phyloP scores from a whole-genome alignment of 1,139 yeast genomes.

The Protomyces inouyei region DNA sequence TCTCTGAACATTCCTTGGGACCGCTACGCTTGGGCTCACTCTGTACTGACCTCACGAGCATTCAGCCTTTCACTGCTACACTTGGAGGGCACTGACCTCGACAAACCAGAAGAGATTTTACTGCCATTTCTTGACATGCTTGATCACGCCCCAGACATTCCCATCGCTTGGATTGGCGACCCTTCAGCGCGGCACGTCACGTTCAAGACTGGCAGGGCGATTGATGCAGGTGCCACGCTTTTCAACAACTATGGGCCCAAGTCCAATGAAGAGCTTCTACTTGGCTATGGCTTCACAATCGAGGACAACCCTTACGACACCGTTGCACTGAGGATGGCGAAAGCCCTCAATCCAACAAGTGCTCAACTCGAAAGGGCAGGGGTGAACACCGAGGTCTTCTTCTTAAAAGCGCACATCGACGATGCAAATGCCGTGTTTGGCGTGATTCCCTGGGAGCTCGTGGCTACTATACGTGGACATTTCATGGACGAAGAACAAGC shows the following conservation, averaged over 20 bases:
- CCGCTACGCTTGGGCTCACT: background rate
- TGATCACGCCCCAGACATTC: background rate
- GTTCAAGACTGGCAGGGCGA: conserved; percentile 27
- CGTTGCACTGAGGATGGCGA: background rate
- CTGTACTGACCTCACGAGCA: background rate
- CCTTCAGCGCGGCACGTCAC: background rate
- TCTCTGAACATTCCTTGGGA: background rate
- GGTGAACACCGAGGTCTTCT: background rate
- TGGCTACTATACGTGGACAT: background rate
- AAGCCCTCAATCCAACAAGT: background rate
- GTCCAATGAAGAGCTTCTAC: conserved; percentile 68
- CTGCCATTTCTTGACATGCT: background rate
- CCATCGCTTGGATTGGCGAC: background rate
- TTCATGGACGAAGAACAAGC: background rate
- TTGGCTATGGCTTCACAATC: conserved; percentile 43
- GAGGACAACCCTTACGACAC: background rate
- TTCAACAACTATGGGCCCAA: conserved; percentile 82
- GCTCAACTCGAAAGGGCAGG: background rate
- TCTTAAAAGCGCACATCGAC: background rate
- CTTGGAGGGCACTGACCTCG: background rate
- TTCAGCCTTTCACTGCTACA: background rate
- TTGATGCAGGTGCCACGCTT: conserved; percentile 47
- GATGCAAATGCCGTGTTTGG: background rate
- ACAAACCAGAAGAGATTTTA: background rate
- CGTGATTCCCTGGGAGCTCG: background rate